phyloP scores from a whole-genome alignment of 208 protist genomes.

The Lotmaria passim region DNA sequence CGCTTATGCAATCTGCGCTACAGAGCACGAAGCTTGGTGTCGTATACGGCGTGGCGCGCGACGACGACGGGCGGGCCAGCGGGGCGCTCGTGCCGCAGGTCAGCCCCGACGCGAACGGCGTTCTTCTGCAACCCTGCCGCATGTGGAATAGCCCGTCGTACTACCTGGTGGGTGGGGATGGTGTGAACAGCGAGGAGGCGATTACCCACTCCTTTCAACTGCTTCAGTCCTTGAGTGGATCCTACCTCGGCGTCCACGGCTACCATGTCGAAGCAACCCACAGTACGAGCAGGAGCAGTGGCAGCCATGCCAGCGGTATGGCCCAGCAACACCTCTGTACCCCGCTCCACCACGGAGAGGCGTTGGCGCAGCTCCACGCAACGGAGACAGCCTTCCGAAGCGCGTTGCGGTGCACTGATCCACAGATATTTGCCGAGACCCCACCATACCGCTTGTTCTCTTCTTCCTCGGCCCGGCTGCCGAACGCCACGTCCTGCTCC shows the following conservation, averaged over 20 bases:
- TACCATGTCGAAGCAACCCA: background rate
- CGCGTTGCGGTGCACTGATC: constrained; percentile 28
- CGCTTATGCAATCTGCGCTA: constrained; percentile 20
- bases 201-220: constrained; percentile 28
- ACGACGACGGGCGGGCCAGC: constrained; percentile 12
- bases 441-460: background rate
- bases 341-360: constrained; percentile 20
- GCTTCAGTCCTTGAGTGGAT: constrained; percentile 27
- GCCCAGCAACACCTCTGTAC: constrained; percentile 31
- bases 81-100: constrained; percentile 24
- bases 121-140: constrained; percentile 30
- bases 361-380: constrained; percentile 21
- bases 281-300: background rate
- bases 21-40: constrained; percentile 30
- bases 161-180: constrained; percentile 34
- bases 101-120: constrained; percentile 30
- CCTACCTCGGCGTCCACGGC: constrained; percentile 27
- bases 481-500: constrained; percentile 13
- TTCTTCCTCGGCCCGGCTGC: background rate
- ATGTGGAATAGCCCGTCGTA: constrained; percentile 38
- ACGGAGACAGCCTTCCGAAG: constrained; percentile 32
- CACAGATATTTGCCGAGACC: constrained; percentile 19
- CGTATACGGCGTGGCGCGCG: constrained; percentile 26
- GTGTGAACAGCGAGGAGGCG: constrained; percentile 17
- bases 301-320: background rate